Base-by-base conservation (phyloP, 768 basidiomycete species). In the Pulveroboletus ravenelii region DNA sequence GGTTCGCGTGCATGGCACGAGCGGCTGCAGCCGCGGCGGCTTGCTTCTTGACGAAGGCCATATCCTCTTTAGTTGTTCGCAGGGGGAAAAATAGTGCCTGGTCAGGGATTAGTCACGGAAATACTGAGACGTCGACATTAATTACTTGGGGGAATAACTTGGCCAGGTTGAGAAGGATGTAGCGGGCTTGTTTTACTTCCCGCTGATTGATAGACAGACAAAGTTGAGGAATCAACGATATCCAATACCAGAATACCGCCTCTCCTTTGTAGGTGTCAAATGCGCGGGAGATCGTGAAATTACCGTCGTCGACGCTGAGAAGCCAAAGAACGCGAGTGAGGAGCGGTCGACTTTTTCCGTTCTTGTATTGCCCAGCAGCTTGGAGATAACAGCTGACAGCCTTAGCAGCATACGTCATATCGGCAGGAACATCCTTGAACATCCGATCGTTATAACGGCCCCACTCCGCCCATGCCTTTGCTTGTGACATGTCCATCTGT, bases 401-500 rank as follows among this genome's bases (percentile, higher is more conserved):
- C 64, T 86, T 88, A 2, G 87, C 88, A 3, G 93, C 96, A 56
- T 85, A 77, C 5, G 77, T 70, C 67, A 89, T 76, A 37, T 93
- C 89, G 42, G 58, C 74, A 3, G 90, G 87, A 32, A 78, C 73
- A 41, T 95, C 93, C 60, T 92, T 89, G 78, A 95, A 97, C 76
- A 93, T 81, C 36, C 82, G 81, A 67, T 99, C 96, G 57, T 89
- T 94, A 67, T 80, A 97, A 57, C 85, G 81, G 41, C 94, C 96
- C 95, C 94, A 99, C 64, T 97, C 93, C 1, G 93, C 93, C 96
- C 96, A 99, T 5, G 92, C 92, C 69, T 97, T 98, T 0, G 95
- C 85, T 66, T 97, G 86, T 42, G 75, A 76, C 81, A 96, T 88
- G 65, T 99, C 96, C 68, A 97, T 80, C 68, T 97, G 93, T 31